These are phyloP conservation scores for Boletus mariae DNA, from an alignment of 1,284 basidiomycete species.

Conservation along the genomic window DNA sequence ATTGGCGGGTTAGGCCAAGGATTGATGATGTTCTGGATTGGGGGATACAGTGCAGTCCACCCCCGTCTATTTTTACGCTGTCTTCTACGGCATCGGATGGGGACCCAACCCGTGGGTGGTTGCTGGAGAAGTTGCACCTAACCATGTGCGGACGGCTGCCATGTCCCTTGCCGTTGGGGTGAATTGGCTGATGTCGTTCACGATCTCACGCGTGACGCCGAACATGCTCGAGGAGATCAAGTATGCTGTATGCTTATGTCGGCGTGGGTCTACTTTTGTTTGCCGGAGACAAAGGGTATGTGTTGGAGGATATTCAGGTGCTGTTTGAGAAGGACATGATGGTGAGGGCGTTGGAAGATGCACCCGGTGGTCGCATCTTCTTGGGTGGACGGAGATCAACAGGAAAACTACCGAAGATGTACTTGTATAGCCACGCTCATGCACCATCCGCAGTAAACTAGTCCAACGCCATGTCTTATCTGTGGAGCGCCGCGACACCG, in stretches of 20 bases:
- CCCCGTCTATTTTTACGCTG: no score
- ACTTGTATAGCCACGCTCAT: not conserved
- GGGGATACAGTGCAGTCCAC: slow-evolving; percentile 42
- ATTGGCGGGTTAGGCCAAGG: slow-evolving; percentile 45
- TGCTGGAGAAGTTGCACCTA: slow-evolving; percentile 48
- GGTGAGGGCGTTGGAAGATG: slow-evolving; percentile 43
- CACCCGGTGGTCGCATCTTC: slow-evolving; percentile 43
- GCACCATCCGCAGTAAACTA: not conserved
- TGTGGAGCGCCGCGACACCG: not conserved
- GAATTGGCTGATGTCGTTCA: slow-evolving; percentile 49
- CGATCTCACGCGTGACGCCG: slow-evolving; percentile 48
- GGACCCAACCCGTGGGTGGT: slow-evolving; percentile 42
- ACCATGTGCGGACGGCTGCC: slow-evolving; percentile 43
- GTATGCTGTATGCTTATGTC: slow-evolving; percentile 46
- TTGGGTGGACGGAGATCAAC: slow-evolving; percentile 31
- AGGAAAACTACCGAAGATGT: slow-evolving; percentile 9
- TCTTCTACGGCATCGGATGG: slow-evolving; percentile 44
- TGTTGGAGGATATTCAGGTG: slow-evolving; percentile 46
- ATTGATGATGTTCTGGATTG: slow-evolving; percentile 50
- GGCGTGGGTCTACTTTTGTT: slow-evolving; percentile 41
- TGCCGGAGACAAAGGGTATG: slow-evolving; percentile 48
- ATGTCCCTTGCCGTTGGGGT: slow-evolving; percentile 43
- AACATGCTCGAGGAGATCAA: slow-evolving; percentile 47
- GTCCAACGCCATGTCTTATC: not conserved
- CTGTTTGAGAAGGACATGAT: slow-evolving; percentile 44